Evolutionary conservation across 2,329 filamentous ascomycete genomes (phyloP), one percentile per base, ranked within the genome.

Genomic region (Tolypocladium tundrense): DNA sequence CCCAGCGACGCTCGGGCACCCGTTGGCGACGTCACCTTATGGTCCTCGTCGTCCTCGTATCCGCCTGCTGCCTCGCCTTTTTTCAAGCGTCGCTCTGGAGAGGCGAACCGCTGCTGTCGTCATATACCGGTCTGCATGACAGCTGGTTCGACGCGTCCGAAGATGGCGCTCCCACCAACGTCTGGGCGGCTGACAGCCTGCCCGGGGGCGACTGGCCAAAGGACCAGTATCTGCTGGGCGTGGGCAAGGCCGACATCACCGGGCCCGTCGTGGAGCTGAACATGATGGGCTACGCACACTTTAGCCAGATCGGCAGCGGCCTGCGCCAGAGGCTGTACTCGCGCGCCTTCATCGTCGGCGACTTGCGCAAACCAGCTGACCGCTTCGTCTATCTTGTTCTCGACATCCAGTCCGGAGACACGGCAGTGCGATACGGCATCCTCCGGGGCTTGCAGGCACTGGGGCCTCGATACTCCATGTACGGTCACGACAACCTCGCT

Each of bases 331-430:
- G 92, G 57, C 78, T 96, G 27, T 92, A 92, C 72, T 90, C 90
- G 19, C 86, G 92, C 57, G 87, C 92, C 37, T 96, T 96, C 72
- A 93, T 96, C 64, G 77, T 96, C 56, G 91, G 88, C 56, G 84
- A 88, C 66, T 73, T 84, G 0, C 74, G 81, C 37, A 80, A 83
- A 21, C 79, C 85, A 0, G 75, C 78, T 27, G 86, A 94, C 61
- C 84, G 91, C 39, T 88, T 96, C 66, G 81, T 93, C 27, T 97
- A 96, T 68, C 76, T 96, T 27, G 87, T 96, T 21, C 79, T 96
- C n/a, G 92, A 97, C 68, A 88, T 87, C 2, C 85, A 90, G 66
- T 88, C 87, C 2, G 92, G 92, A 35, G 92, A 97, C 71, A 95
- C 91, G 1, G 92, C 90, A 1, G 80, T 96, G 45, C 83, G 91